Evolutionary conservation across 2,329 filamentous ascomycete genomes (phyloP).

Genomic region (Thelonectria rubi): DNA sequence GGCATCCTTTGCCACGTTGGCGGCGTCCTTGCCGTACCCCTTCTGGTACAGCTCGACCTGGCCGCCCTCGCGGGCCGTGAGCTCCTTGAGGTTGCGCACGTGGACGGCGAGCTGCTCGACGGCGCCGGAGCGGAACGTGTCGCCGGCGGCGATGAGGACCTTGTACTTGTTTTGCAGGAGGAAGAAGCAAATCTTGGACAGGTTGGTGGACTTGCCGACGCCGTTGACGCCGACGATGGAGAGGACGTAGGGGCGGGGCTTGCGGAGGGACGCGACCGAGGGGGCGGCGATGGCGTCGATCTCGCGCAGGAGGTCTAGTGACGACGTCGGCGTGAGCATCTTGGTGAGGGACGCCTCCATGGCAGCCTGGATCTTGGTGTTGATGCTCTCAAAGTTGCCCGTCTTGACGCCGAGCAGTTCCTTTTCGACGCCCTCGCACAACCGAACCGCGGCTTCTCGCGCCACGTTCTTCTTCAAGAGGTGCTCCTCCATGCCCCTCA

Average conservation of each 20-base stretch:
- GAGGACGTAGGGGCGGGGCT: conserved; percentile 88
- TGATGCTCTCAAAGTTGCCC: conserved; percentile 87
- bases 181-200: conserved; percentile 98
- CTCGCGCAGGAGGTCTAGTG: conserved; percentile 91
- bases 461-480: conserved; percentile 96
- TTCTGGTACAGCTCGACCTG: conserved; percentile 93
- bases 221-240: conserved; percentile 98
- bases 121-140: conserved; percentile 96
- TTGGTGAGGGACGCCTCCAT: conserved; percentile 94
- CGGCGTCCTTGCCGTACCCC: conserved; percentile 97
- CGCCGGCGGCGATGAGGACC: conserved; percentile 91
- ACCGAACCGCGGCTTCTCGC: conserved; percentile 87
- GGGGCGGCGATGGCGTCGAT: conserved; percentile 82
- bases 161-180: conserved; percentile 96
- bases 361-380: conserved; percentile 81
- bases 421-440: conserved; percentile 91
- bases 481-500: conserved; percentile 97
- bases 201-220: conserved; percentile 96
- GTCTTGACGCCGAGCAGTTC: conserved; percentile 93
- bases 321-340: conserved; percentile 95
- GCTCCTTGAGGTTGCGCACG: conserved; percentile 90
- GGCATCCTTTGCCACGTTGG: conserved; percentile 92
- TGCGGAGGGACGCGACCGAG: conserved; percentile 67
- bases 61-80: conserved; percentile 84
- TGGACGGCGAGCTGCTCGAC: conserved; percentile 97